Evolutionary conservation across 768 basidiomycete species (phyloP).

Genomic region (Krasilnikovozyma curviuscula): DNA sequence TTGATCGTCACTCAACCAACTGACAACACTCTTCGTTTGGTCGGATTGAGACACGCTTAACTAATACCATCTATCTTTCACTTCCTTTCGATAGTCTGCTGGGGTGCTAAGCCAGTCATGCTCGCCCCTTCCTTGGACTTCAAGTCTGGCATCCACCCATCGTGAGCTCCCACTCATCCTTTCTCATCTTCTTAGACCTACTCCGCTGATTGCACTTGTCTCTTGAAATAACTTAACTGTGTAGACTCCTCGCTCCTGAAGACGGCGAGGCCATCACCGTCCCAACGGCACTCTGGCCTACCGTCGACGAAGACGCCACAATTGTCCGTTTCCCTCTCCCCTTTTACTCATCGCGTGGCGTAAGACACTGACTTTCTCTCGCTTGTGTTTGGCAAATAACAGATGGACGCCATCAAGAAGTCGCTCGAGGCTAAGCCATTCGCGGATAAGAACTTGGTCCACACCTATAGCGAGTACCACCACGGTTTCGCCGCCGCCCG

Average conservation of each 20-base stretch:
- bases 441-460: background rate
- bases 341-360: background rate
- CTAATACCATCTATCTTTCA: no score
- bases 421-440: slow-evolving; percentile 2
- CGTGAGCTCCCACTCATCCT: no score
- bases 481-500: slow-evolving; percentile 11
- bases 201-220: no score
- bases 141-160: slow-evolving; percentile 8
- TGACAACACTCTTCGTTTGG: no score
- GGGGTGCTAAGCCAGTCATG: slow-evolving; percentile 11
- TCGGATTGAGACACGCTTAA: background rate
- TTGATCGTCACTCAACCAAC: no score
- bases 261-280: slow-evolving; percentile 3
- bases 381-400: background rate
- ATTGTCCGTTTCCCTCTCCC: background rate
- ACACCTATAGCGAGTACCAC: background rate
- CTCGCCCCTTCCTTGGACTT: background rate
- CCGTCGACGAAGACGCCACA: slow-evolving; percentile 5
- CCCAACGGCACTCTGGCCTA: slow-evolving; percentile 8
- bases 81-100: background rate
- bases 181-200: no score
- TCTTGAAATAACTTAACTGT: no score
- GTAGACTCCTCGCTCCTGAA: slow-evolving; percentile 4
- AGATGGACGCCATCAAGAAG: slow-evolving; percentile 1
- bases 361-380: background rate